These are phyloP conservation scores for Chaetomiaceae sp. DNA, from an alignment of 2,329 filamentous ascomycete species.

Conservation along the genomic window DNA sequence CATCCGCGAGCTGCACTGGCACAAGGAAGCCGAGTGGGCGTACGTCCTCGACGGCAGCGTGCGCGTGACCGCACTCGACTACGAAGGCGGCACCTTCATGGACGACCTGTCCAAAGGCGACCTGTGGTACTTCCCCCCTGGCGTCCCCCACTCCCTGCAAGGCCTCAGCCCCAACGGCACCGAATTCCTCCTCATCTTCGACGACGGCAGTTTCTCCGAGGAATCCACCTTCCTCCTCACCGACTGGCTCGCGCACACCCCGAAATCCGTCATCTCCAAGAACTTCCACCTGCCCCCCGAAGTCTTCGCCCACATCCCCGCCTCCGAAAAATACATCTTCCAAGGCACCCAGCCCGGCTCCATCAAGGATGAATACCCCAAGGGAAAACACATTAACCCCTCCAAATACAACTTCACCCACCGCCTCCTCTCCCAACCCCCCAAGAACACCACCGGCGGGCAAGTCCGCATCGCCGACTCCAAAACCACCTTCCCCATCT, in stretches of 20 bases:
- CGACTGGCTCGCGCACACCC: slow-evolving; percentile 68
- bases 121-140: slow-evolving; percentile 76
- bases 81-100: slow-evolving; percentile 71
- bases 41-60: slow-evolving; percentile 68
- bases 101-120: slow-evolving; percentile 74
- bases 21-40: slow-evolving; percentile 76
- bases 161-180: slow-evolving; percentile 61
- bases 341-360: slow-evolving; percentile 60
- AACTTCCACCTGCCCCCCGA: slow-evolving; percentile 71
- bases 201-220: slow-evolving; percentile 49
- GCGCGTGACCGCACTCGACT: slow-evolving; percentile 68
- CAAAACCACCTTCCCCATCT: slow-evolving; percentile 71
- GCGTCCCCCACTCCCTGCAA: slow-evolving; percentile 73
- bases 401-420: slow-evolving; percentile 67
- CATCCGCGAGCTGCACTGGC: slow-evolving; percentile 76
- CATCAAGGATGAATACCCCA: slow-evolving; percentile 62
- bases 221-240: slow-evolving; percentile 68
- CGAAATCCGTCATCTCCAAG: slow-evolving; percentile 66
- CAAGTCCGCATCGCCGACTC: slow-evolving; percentile 71
- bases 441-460: slow-evolving; percentile 63
- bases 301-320: slow-evolving; percentile 64
- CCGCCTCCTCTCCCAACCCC: slow-evolving; percentile 65
- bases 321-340: slow-evolving; percentile 73
- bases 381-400: slow-evolving; percentile 57
- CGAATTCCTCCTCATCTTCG: slow-evolving; percentile 47